Evolutionary conservation across 441 rosid genomes (phyloP).

Genomic region (Viola pubescens): DNA sequence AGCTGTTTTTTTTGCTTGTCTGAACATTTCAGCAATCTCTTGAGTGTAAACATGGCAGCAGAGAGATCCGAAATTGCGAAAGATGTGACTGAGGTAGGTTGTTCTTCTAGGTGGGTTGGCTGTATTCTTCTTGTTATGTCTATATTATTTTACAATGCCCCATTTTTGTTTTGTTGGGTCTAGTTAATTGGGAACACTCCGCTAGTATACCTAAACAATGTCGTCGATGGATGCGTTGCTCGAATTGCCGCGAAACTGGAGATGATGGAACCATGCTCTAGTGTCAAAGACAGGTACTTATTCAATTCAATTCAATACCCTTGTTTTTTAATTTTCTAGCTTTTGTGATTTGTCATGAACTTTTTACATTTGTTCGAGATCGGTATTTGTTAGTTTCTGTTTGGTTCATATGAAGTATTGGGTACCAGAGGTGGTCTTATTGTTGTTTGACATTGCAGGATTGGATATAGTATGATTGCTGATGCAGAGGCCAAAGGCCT

Average conservation of each 20-base stretch:
- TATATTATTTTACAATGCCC: background rate
- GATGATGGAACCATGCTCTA: constrained; percentile 84
- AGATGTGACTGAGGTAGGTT: constrained; percentile 74
- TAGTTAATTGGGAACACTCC: constrained; percentile 84
- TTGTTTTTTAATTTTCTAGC: background rate
- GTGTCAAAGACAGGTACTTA: constrained; percentile 75
- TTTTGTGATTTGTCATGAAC: too few species aligned
- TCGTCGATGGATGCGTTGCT: constrained; percentile 63
- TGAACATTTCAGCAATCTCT: constrained; percentile 22
- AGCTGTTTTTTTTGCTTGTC: background rate
- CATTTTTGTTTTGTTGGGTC: background rate
- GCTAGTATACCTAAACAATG: constrained; percentile 60
- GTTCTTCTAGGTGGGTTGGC: background rate
- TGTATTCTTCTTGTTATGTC: background rate
- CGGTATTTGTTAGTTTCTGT: background rate
- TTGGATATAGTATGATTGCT: constrained; percentile 76
- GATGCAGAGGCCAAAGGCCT: constrained; percentile 77
- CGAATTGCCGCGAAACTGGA: constrained; percentile 75
- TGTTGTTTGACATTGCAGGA: constrained; percentile 35
- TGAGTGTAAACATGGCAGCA: constrained; percentile 29
- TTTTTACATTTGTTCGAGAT: background rate
- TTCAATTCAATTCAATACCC: background rate
- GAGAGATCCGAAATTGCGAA: constrained; percentile 50
- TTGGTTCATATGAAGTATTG: background rate
- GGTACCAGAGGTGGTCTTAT: background rate